Conservation (phyloP, 441 rosid genomes). For the Dalechampia spathulata region DNA sequence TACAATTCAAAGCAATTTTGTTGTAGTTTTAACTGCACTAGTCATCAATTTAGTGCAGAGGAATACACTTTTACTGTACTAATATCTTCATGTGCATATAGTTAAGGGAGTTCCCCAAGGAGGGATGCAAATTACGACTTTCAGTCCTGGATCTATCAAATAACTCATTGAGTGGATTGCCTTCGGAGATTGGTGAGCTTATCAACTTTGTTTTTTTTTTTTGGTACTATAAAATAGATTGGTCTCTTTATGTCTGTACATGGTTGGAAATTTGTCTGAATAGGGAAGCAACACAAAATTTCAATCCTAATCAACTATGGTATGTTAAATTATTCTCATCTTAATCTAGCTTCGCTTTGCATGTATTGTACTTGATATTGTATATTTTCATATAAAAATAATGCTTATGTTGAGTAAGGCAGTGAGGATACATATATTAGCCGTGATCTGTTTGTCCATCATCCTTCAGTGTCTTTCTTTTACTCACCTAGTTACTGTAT, state of each 20-base stretch:
- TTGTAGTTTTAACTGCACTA: neutral
- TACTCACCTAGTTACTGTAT: neutral
- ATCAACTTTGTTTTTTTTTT: slow-evolving; percentile 9
- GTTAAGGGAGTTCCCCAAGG: slow-evolving; percentile 80
- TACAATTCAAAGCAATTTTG: neutral
- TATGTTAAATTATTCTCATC: too few relatives aligned
- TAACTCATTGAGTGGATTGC: slow-evolving; percentile 82
- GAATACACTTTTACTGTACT: slow-evolving; percentile 5
- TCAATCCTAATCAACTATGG: too few relatives aligned
- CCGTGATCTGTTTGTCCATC: neutral
- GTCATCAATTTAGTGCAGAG: neutral
- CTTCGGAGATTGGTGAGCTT: slow-evolving; percentile 79
- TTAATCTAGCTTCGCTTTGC: too few relatives aligned
- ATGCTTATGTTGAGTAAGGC: neutral
- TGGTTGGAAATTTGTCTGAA: too few relatives aligned
- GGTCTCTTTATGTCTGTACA: neutral
- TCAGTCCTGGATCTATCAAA: slow-evolving; percentile 89
- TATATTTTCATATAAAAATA: too few relatives aligned
- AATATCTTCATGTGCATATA: slow-evolving; percentile 28
- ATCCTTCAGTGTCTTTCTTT: neutral
- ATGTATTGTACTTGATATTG: too few relatives aligned
- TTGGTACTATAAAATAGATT: slow-evolving; percentile 8
- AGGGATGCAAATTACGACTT: slow-evolving; percentile 65
- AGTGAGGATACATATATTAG: neutral
- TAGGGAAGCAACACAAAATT: too few relatives aligned